Percentiles rank a stretch among this genome's conserved stretches.
Conservation (phyloP, 495 filamentous ascomycete species). For the Acidomyces sp. region DNA sequence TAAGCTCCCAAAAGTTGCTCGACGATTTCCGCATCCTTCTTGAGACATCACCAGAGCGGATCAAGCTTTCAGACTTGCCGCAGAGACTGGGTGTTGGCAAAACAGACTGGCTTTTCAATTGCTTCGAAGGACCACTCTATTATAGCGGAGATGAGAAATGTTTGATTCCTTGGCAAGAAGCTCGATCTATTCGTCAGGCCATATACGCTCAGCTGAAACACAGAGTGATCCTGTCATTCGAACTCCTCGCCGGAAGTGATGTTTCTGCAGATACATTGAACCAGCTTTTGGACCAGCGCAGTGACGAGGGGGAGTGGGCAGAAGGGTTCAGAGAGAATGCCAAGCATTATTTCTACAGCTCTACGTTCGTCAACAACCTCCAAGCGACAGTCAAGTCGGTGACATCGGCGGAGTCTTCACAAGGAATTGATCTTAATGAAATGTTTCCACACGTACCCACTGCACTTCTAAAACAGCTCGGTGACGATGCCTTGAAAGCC, state of each 20-base stretch:
- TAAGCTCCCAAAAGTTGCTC: slow-evolving; percentile 4
- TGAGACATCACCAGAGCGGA: slow-evolving; percentile 2
- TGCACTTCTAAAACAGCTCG: background rate
- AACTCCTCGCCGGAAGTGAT: background rate
- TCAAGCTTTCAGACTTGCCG: slow-evolving; percentile 8
- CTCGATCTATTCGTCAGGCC: too few relatives aligned
- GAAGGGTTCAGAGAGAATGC: too few relatives aligned
- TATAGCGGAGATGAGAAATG: slow-evolving; percentile 2
- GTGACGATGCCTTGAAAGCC: background rate
- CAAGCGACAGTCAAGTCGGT: background rate
- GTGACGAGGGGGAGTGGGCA: background rate
- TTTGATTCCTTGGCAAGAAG: slow-evolving; percentile 5
- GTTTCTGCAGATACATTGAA: background rate
- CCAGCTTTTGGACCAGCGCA: background rate
- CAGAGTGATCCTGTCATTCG: background rate
- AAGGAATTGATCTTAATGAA: slow-evolving; percentile 1
- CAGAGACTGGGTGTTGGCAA: slow-evolving; percentile 4
- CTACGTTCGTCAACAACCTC: background rate
- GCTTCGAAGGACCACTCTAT: slow-evolving; percentile 2
- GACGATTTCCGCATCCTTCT: slow-evolving; percentile 3
- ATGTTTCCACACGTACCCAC: background rate
- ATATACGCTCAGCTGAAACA: too few relatives aligned
- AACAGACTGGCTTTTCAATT: slow-evolving; percentile 9
- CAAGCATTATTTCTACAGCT: background rate
- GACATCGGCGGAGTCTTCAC: background rate